phyloP scores from a whole-genome alignment of 306 rosid species.

The Prosopis cineraria region DNA sequence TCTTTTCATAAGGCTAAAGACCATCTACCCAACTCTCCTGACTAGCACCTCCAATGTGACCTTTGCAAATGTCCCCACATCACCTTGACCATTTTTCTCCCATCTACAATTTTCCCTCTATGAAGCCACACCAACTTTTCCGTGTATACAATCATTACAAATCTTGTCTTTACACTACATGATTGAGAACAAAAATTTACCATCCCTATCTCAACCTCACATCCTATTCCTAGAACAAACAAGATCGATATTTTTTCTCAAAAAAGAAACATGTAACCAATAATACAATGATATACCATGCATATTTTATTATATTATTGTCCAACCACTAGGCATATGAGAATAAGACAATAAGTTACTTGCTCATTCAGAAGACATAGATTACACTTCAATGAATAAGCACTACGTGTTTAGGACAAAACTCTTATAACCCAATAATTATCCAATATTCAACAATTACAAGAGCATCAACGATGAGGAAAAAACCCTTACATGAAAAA shows the following conservation, averaged over 20 bases:
- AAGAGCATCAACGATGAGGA: neutral
- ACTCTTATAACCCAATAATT: neutral
- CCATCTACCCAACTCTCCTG: neutral
- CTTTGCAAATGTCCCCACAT: neutral
- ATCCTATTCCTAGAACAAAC: conserved; percentile 11
- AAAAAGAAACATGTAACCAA: neutral
- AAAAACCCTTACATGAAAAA: neutral
- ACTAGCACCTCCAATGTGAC: neutral
- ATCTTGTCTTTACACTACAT: neutral
- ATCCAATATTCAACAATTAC: neutral
- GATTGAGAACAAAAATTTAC: conserved; percentile 1
- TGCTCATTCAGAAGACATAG: neutral
- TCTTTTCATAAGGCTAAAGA: neutral
- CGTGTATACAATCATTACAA: neutral
- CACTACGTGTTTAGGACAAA: conserved; percentile 10
- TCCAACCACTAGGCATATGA: conserved; percentile 3
- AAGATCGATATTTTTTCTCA: neutral
- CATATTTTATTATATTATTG: conserved; percentile 5
- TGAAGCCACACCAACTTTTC: neutral
- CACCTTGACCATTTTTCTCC: neutral
- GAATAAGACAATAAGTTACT: neutral
- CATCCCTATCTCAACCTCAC: conserved; percentile 18
- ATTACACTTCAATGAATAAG: neutral
- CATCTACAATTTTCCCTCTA: neutral
- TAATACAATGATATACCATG: conserved; percentile 10